These are phyloP conservation scores for Herpotrichia juniperi DNA, from an alignment of 2,329 filamentous ascomycete species.

Conservation along the genomic window DNA sequence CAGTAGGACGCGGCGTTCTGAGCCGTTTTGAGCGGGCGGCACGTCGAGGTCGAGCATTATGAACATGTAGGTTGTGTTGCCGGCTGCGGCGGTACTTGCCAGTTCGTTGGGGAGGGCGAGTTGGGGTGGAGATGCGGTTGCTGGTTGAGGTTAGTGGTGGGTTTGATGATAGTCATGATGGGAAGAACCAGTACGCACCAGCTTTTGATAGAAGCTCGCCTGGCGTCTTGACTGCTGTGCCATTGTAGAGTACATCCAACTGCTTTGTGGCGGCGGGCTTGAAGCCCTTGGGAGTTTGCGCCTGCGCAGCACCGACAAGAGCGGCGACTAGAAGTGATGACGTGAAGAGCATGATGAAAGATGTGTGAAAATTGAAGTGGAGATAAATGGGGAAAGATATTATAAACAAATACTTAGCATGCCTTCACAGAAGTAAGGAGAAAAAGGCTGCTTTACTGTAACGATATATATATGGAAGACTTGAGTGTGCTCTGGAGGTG, in stretches of 20 bases:
- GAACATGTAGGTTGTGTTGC: slow-evolving; percentile 37
- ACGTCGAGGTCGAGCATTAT: slow-evolving; percentile 46
- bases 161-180: neutral
- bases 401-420: neutral
- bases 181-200: slow-evolving; percentile 24
- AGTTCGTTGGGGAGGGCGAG: slow-evolving; percentile 26
- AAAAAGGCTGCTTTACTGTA: neutral
- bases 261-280: slow-evolving; percentile 31
- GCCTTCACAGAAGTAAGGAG: neutral
- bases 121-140: slow-evolving; percentile 31
- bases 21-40: slow-evolving; percentile 24
- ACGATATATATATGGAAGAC: slow-evolving; percentile 27
- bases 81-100: slow-evolving; percentile 4
- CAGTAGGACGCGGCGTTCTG: slow-evolving; percentile 35
- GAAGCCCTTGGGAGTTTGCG: slow-evolving; percentile 41
- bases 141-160: slow-evolving; percentile 21
- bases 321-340: slow-evolving; percentile 29
- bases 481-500: slow-evolving; percentile 9
- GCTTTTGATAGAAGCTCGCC: slow-evolving; percentile 36
- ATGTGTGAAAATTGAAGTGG: neutral
- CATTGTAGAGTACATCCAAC: slow-evolving; percentile 40
- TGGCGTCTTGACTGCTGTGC: slow-evolving; percentile 33
- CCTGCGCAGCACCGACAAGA: slow-evolving; percentile 31
- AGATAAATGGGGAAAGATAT: neutral
- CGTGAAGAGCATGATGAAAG: slow-evolving; percentile 34